A percentile compares a stretch with the other conserved stretches of the same genome.
phyloP scores from a whole-genome alignment of 495 filamentous ascomycete species.

The Articulospora tetracladia region DNA sequence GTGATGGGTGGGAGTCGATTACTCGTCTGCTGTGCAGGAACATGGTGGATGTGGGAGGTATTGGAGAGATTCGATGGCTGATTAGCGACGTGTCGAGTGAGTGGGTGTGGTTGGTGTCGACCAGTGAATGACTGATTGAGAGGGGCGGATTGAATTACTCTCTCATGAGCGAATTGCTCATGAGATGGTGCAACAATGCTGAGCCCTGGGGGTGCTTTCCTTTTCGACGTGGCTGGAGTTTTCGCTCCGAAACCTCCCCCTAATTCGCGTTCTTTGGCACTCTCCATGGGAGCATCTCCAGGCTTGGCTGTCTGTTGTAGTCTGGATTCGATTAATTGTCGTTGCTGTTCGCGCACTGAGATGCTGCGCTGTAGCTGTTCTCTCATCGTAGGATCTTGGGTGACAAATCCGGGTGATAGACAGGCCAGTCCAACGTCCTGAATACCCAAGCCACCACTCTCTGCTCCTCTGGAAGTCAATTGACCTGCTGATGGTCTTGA shows the following conservation, averaged over 20 bases:
- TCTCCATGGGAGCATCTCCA: constrained; percentile 47
- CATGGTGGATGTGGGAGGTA: constrained; percentile 88
- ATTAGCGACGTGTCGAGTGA: constrained; percentile 79
- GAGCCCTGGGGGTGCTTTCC: constrained; percentile 81
- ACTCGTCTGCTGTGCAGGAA: constrained; percentile 82
- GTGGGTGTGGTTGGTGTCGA: constrained; percentile 73
- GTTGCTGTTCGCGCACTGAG: constrained; percentile 89
- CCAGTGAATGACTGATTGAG: constrained; percentile 96
- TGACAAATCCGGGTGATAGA: constrained; percentile 91
- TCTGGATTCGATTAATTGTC: constrained; percentile 89
- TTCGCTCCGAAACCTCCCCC: constrained; percentile 53
- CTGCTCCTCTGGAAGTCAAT: constrained; percentile 63
- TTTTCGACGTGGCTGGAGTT: constrained; percentile 63
- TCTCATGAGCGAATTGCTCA: constrained; percentile 89
- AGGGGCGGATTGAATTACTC: constrained; percentile 95
- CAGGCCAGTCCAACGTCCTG: constrained; percentile 94
- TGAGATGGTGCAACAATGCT: constrained; percentile 97
- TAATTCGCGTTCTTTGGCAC: constrained; percentile 48
- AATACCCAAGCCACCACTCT: constrained; percentile 68
- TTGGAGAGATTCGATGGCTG: constrained; percentile 81
- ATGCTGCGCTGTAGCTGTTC: constrained; percentile 93
- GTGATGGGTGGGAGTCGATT: constrained; percentile 93
- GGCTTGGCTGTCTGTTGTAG: constrained; percentile 82
- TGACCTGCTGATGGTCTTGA: constrained; percentile 67
- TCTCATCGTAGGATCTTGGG: constrained; percentile 92